These are phyloP conservation scores for Yamadazyma jaroonii DNA, from an alignment of 1,139 yeast genomes.

Conservation along the genomic window DNA sequence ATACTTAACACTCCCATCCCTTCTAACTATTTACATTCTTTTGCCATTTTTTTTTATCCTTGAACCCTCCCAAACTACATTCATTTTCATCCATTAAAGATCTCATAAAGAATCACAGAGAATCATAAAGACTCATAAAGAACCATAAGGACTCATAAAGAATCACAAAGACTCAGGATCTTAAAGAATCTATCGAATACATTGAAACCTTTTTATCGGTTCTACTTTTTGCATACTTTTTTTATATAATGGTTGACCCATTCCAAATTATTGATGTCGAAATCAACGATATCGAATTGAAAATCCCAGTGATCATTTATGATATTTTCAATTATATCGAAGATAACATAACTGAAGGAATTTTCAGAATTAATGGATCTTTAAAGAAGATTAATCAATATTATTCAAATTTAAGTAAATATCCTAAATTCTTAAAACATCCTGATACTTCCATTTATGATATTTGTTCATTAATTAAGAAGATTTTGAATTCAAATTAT, in stretches of 20 bases:
- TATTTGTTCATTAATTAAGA: slow-evolving; percentile 20
- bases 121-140: no score
- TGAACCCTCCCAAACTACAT: no score
- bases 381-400: slow-evolving; percentile 20
- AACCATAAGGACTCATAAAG: no score
- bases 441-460: slow-evolving; percentile 18
- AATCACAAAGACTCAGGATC: no score
- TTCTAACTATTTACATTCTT: neutral
- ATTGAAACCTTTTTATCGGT: no score
- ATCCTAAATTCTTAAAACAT: slow-evolving; percentile 12
- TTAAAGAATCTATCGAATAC: no score
- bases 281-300: slow-evolving; percentile 9
- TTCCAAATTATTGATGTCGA: slow-evolving; percentile 10
- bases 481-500: slow-evolving; percentile 14
- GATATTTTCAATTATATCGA: slow-evolving; percentile 20
- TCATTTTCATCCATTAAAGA: no score
- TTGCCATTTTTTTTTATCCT: no score
- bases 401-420: slow-evolving; percentile 13
- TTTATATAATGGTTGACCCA: slow-evolving; percentile 12
- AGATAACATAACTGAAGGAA: slow-evolving; percentile 22
- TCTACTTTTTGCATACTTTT: neutral
- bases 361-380: slow-evolving; percentile 29
- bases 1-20: neutral
- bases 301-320: slow-evolving; percentile 19
- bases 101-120: no score